Evolutionary conservation across 257 asterid species (phyloP).

Genomic region (Nicotiana knightiana): DNA sequence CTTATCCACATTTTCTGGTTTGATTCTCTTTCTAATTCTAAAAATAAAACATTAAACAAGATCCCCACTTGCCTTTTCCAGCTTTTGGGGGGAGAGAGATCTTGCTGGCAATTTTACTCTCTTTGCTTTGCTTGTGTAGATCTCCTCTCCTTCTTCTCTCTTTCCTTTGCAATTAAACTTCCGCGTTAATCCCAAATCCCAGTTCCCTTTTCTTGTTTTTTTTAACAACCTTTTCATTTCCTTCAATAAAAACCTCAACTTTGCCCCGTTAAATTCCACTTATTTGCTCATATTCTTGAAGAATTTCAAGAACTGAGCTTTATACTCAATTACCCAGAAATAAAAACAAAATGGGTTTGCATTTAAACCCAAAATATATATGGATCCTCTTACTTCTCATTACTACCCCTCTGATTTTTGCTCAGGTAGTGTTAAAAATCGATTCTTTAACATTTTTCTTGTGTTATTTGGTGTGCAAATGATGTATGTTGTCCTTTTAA

Average conservation of each 20-base stretch:
- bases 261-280: not conserved
- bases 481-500: not conserved
- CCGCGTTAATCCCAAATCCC: not conserved
- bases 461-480: not conserved
- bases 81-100: not conserved
- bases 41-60: too few species aligned
- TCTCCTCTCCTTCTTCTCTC: not conserved
- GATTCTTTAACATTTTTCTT: not conserved
- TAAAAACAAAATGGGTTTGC: constrained; percentile 4
- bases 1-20: too few species aligned
- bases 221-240: not conserved
- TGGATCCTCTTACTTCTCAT: constrained; percentile 6
- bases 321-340: not conserved
- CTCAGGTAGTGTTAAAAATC: constrained; percentile 18
- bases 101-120: not conserved
- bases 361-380: not conserved
- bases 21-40: too few species aligned
- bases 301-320: not conserved
- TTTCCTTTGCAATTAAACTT: not conserved
- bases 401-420: constrained; percentile 9
- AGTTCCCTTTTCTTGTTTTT: not conserved
- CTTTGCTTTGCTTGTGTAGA: not conserved
- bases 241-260: not conserved
- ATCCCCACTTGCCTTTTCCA: too few species aligned
- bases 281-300: not conserved